A percentile compares a stretch with the other conserved stretches of the same genome.
phyloP scores from a whole-genome alignment of 176 grass and related monocot species.

The Lolium multiflorum region DNA sequence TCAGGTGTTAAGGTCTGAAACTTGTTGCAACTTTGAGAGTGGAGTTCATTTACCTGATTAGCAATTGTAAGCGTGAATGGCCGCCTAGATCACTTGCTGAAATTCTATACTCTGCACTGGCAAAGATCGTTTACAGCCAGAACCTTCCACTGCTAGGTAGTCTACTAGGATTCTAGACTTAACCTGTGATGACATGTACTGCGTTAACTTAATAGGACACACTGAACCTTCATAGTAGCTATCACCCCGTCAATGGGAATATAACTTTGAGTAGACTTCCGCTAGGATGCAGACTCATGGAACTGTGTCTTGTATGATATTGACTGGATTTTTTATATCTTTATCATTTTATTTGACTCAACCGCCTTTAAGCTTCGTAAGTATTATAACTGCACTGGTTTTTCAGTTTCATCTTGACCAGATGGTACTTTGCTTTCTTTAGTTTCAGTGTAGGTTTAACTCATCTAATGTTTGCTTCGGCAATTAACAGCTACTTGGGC shows the following conservation, averaged over 20 bases:
- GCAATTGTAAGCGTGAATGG: background rate
- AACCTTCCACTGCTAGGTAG: background rate
- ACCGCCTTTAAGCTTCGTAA: background rate
- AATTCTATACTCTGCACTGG: background rate
- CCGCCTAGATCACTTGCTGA: background rate
- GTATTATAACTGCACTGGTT: background rate
- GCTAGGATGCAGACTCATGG: background rate
- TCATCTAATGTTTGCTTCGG: background rate
- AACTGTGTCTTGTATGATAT: background rate
- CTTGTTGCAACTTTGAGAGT: background rate
- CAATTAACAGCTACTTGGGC: conserved; percentile 68
- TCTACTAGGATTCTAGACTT: background rate
- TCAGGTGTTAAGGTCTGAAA: background rate
- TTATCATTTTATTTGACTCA: background rate
- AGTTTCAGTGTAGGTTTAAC: background rate
- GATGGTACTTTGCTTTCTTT: conserved; percentile 31
- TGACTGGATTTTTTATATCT: conserved; percentile 1
- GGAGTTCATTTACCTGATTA: background rate
- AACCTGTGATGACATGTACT: background rate
- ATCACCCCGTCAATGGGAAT: background rate
- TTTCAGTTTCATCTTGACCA: background rate
- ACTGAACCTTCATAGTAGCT: conserved; percentile 4
- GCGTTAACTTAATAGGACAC: background rate
- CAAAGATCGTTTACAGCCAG: background rate
- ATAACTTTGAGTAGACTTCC: background rate